phyloP scores from a whole-genome alignment of 1,284 basidiomycete genomes.

The Kwoniella shivajii region DNA sequence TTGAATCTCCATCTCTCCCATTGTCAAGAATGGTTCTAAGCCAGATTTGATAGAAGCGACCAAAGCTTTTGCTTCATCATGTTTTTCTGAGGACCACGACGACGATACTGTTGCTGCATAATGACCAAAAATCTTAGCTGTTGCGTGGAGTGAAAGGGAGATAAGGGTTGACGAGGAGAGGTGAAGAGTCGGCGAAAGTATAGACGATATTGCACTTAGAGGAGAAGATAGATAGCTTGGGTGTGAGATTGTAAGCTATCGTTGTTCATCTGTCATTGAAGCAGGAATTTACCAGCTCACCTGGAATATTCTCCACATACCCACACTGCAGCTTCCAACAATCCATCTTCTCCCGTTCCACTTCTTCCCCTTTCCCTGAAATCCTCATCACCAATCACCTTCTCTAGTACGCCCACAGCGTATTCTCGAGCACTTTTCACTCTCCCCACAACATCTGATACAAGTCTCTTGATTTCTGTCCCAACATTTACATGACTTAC shows the following conservation, averaged over 20 bases:
- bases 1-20: constrained; percentile 80
- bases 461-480: constrained; percentile 70
- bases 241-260: constrained; percentile 3
- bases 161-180: constrained; percentile 65
- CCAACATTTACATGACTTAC: constrained; percentile 78
- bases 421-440: constrained; percentile 75
- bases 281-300: constrained; percentile 54
- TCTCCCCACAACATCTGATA: constrained; percentile 83
- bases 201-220: constrained; percentile 63
- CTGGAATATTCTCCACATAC: constrained; percentile 91
- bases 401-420: constrained; percentile 78
- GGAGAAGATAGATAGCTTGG: constrained; percentile 34
- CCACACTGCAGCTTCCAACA: constrained; percentile 90
- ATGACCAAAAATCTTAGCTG: constrained; percentile 80
- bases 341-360: constrained; percentile 68
- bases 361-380: constrained; percentile 62
- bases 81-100: constrained; percentile 62
- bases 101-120: constrained; percentile 76
- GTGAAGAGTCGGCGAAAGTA: constrained; percentile 56
- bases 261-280: no score
- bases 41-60: constrained; percentile 65
- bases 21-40: constrained; percentile 60
- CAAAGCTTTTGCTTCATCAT: constrained; percentile 61
- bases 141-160: constrained; percentile 77
- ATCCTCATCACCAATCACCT: constrained; percentile 73